Percentiles rank a stretch among this genome's conserved stretches.
These are phyloP conservation scores for Penicillium sp. DNA, from an alignment of 2,329 filamentous ascomycete genomes.

Conservation along the genomic window DNA sequence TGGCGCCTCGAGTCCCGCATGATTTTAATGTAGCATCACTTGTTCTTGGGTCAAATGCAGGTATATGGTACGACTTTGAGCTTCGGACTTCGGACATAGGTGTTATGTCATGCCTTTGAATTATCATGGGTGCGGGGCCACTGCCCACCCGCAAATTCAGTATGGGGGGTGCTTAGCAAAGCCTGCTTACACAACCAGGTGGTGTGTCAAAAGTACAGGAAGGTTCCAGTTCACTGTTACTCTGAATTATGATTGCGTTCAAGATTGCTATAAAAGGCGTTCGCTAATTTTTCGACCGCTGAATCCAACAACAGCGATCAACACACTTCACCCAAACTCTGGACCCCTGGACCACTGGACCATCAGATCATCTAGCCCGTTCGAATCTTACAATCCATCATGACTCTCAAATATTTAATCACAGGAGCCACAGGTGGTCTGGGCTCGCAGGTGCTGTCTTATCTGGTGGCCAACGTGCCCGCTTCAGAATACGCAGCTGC, in stretches of 20 bases:
- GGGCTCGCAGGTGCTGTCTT: constrained; percentile 32
- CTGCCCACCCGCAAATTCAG: neutral
- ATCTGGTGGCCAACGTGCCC: constrained; percentile 37
- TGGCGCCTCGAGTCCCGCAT: constrained; percentile 41
- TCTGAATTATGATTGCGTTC: neutral
- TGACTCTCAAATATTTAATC: constrained; percentile 39
- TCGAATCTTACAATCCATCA: neutral
- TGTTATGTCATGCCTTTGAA: neutral
- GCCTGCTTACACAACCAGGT: neutral
- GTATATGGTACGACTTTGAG: neutral
- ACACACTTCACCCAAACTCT: neutral
- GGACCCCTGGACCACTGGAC: neutral
- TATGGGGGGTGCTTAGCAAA: neutral
- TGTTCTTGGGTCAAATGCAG: constrained; percentile 48
- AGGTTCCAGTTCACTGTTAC: neutral
- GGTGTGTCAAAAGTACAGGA: neutral
- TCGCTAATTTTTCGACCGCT: neutral
- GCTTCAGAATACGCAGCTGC: constrained; percentile 50
- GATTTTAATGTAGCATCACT: constrained; percentile 55
- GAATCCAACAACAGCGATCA: neutral
- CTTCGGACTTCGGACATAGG: neutral
- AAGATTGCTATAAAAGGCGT: neutral
- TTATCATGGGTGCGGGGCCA: neutral
- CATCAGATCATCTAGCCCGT: neutral
- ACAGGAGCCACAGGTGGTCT: constrained; percentile 40